phyloP scores from a whole-genome alignment of 805 yeast genomes.

The Nakazawaea peltata region DNA sequence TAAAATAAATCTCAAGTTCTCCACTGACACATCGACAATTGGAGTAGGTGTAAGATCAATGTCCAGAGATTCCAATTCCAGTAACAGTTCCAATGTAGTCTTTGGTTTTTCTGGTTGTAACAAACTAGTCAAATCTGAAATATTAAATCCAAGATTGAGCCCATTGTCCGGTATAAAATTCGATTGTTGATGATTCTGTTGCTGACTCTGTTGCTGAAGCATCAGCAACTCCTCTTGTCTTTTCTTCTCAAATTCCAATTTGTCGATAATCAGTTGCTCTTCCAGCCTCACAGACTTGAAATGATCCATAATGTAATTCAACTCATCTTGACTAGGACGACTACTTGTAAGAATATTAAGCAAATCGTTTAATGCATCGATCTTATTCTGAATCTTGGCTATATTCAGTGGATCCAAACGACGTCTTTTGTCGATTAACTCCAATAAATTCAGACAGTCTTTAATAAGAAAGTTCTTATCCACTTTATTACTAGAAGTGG shows the following conservation, averaged over 20 bases:
- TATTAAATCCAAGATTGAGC: constrained; percentile 7
- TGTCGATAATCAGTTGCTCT: constrained; percentile 20
- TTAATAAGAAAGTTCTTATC: constrained; percentile 14
- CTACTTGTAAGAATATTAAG: constrained; percentile 26
- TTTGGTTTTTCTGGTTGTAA: constrained; percentile 2
- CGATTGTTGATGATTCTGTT: constrained; percentile 12
- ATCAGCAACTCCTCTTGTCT: constrained; percentile 13
- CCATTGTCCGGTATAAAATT: constrained; percentile 6
- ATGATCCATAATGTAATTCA: constrained; percentile 23
- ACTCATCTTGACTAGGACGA: constrained; percentile 20
- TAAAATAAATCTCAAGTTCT: constrained; percentile 3
- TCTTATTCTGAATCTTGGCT: constrained; percentile 32
- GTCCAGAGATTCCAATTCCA: background rate
- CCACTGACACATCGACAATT: constrained; percentile 1
- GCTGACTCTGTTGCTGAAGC: constrained; percentile 9
- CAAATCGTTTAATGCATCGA: constrained; percentile 36
- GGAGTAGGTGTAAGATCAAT: background rate
- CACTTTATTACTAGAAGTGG: constrained; percentile 33
- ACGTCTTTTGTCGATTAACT: constrained; percentile 33
- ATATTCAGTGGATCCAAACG: constrained; percentile 25
- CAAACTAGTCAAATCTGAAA: constrained; percentile 4
- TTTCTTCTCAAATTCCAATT: constrained; percentile 14
- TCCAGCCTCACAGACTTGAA: constrained; percentile 24
- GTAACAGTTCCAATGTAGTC: constrained; percentile 1
- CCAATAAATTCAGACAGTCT: constrained; percentile 29